Evolutionary conservation across 164 flowering plant genomes (phyloP).

Genomic region (Aristolochia contorta): DNA sequence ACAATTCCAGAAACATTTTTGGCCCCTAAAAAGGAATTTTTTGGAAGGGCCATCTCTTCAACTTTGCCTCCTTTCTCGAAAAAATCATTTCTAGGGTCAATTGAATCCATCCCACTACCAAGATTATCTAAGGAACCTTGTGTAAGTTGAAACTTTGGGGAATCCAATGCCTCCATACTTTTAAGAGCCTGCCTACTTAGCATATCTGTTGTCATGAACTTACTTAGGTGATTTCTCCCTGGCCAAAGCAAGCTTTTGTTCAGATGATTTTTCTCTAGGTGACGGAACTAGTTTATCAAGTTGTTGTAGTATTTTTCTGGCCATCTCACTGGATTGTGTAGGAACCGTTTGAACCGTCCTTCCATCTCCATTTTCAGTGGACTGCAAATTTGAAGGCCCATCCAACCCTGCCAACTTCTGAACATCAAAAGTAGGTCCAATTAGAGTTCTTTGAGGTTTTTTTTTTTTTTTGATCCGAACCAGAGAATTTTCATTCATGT

Average conservation of each 20-base stretch:
- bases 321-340: slow-evolving; percentile 64
- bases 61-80: slow-evolving; percentile 20
- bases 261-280: slow-evolving; percentile 47
- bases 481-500: too few relatives aligned
- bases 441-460: slow-evolving; percentile 14
- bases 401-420: slow-evolving; percentile 11
- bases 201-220: slow-evolving; percentile 50
- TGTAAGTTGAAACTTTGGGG: slow-evolving; percentile 31
- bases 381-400: slow-evolving; percentile 12
- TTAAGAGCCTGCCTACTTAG: slow-evolving; percentile 54
- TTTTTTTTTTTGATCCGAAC: too few relatives aligned
- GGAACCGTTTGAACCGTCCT: slow-evolving; percentile 34
- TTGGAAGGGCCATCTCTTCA: slow-evolving; percentile 30
- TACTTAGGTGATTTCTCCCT: slow-evolving; percentile 40
- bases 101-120: background rate
- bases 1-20: background rate
- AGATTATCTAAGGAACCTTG: slow-evolving; percentile 13
- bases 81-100: slow-evolving; percentile 12
- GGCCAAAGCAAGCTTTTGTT: slow-evolving; percentile 27
- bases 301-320: slow-evolving; percentile 63
- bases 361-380: slow-evolving; percentile 20
- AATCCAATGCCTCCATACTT: slow-evolving; percentile 57
- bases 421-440: slow-evolving; percentile 17
- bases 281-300: slow-evolving; percentile 59
- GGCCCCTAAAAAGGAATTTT: too few relatives aligned